phyloP scores from a whole-genome alignment of 164 flowering plant species.

The Brasenia schreberi region DNA sequence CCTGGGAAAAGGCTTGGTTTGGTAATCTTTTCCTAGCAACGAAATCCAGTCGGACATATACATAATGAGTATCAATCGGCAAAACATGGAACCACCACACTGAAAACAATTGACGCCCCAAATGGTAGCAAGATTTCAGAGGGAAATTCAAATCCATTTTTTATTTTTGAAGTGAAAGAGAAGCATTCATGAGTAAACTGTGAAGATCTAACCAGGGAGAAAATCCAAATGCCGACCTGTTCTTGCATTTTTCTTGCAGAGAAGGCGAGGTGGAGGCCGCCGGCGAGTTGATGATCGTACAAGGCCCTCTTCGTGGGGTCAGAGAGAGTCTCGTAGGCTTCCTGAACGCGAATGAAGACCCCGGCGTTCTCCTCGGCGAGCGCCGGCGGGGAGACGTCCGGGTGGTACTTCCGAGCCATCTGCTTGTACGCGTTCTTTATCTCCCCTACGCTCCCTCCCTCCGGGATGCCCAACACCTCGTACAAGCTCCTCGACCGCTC shows the following conservation, averaged over 20 bases:
- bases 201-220: background rate
- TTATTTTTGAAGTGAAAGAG: background rate
- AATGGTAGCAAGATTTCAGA: too few species aligned
- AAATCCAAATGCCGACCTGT: conserved; percentile 18
- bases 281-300: conserved; percentile 60
- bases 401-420: conserved; percentile 74
- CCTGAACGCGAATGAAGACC: conserved; percentile 74
- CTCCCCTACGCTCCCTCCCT: conserved; percentile 34
- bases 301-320: conserved; percentile 59
- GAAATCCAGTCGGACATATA: too few species aligned
- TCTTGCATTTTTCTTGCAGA: conserved; percentile 39
- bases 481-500: conserved; percentile 32
- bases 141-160: too few species aligned
- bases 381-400: conserved; percentile 91
- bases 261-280: conserved; percentile 56
- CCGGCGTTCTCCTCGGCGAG: conserved; percentile 57
- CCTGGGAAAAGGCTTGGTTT: too few species aligned
- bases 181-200: background rate
- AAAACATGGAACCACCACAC: background rate
- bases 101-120: too few species aligned
- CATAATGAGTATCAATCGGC: background rate
- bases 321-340: conserved; percentile 86
- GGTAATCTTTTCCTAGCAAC: too few species aligned
- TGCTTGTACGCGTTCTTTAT: conserved; percentile 89
- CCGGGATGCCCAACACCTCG: conserved; percentile 61